Evolutionary conservation across 306 rosid genomes (phyloP), one percentile per base, ranked within the genome.

Genomic region (Vigna radiata): DNA sequence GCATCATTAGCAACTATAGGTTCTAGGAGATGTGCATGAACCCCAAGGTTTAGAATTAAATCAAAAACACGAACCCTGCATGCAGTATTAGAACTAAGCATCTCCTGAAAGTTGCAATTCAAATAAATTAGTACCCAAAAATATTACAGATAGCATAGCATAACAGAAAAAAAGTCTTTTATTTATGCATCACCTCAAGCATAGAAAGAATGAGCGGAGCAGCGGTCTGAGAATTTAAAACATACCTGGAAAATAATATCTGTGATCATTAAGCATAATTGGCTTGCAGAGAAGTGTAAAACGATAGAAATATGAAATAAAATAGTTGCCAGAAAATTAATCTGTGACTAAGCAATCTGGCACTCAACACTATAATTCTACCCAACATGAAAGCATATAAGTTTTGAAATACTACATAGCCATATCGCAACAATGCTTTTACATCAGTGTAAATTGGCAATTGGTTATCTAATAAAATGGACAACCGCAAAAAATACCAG

Each of bases 201-300:
- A 96, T 92, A 79, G 93, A 92, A 79, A 96, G 92, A 79, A 97
- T 87, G 83, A 96, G 96, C 82, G 99, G 99, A 82, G 98, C 98
- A 84, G 99, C 99, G 37, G 91, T 87, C 81, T 75, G 88, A 61
- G 97, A 85, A 88, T 96, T 94, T 76, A 85, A 85, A 81, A 96
- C 98, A 86, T 92, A 96, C 99, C 99, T 96, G 60, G 81, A 86
- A 82, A 72, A 82, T 43, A 81, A 82, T 63, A 63, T 52, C 72
- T 43, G 73, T 5, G 72, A 66, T 75, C 77, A 76, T 60, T 50
- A 41, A 59, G 77, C 76, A 64, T 55, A 39, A 77, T 75, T 66
- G 70, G 68, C 44, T 67, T 52, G 6, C 17, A 73, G 23, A 70
- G 73, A 60, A 47, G 52, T 39, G 56, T 31, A 82, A 79, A 68